phyloP scores from a whole-genome alignment of 108 stramenopile species.

The Fistulifera pelliculosa region DNA sequence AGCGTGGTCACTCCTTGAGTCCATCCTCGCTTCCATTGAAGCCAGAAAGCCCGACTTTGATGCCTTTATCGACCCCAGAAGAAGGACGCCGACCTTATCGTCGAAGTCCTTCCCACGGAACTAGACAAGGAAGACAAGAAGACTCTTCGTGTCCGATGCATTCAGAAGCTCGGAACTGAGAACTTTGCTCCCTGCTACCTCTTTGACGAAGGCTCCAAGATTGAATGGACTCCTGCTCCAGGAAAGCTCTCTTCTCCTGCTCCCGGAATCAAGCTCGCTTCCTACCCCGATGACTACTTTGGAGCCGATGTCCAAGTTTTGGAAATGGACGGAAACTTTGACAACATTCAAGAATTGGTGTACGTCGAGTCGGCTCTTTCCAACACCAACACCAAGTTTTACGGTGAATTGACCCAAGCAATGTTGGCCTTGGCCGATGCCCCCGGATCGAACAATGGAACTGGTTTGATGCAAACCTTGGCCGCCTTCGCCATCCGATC shows the following conservation, averaged over 20 bases:
- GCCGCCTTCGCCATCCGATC: conserved; percentile 93
- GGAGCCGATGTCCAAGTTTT: conserved; percentile 79
- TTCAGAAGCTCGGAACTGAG: conserved; percentile 88
- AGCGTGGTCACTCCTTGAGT: conserved; percentile 95
- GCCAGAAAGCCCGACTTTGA: conserved; percentile 95
- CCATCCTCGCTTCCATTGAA: conserved; percentile 95
- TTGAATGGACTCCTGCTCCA: conserved; percentile 85
- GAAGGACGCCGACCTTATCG: conserved; percentile 82
- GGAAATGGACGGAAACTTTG: conserved; percentile 95
- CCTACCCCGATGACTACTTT: conserved; percentile 82
- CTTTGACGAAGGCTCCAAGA: conserved; percentile 90
- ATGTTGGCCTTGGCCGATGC: conserved; percentile 91
- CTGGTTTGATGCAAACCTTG: conserved; percentile 96
- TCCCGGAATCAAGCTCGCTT: conserved; percentile 92
- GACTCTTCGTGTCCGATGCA: conserved; percentile 89
- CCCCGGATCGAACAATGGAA: conserved; percentile 93
- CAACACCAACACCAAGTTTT: conserved; percentile 92
- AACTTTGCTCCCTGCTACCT: conserved; percentile 91
- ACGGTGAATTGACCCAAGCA: conserved; percentile 92
- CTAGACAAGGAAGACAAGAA: conserved; percentile 91
- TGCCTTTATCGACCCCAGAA: conserved; percentile 94
- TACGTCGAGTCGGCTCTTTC: conserved; percentile 91
- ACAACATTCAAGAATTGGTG: conserved; percentile 92
- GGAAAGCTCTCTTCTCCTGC: conserved; percentile 85
- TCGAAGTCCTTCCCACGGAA: conserved; percentile 93